Base-by-base conservation (phyloP, 805 yeast species). In the Clavispora santaluciae region DNA sequence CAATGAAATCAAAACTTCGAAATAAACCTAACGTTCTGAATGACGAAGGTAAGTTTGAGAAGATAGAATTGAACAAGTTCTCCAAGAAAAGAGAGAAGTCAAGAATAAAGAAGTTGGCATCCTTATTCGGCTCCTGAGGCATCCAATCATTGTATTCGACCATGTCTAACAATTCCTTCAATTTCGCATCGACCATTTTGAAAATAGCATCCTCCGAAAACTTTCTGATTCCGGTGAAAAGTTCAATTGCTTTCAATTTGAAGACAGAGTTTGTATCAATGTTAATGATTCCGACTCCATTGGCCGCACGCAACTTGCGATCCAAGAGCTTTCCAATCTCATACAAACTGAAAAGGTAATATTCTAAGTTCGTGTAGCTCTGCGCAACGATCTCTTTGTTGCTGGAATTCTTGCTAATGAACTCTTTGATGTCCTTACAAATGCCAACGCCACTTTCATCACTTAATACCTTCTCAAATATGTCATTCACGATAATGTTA, bases 361-460 rank as follows among this genome's bases (percentile, higher is more conserved):
- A 87, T 57, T 91, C 96, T 53, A 91, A 67, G 59, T 93, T 89
- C 43, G 93, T 83, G 50, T 86, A 72, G 50, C 87, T 86, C 66
- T 93, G 98, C 0, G 96, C 83, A 21, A 88, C 76, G 50, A 88
- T 90, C 61, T 91, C 98, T 56, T 95, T 86, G 46, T 89, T 85
- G 10, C 83, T 77, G 2, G 89, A 74, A 49, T 78, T 75, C 36
- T 84, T 73, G 45, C 80, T 79, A 11, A 73, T 71, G 42, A 76
- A 72, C 36, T 86, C 76, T 44, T 81, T 78, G 30, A 69, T 61
- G 45, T 67, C 73, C 43, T 70, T 70, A 50, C 87, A 75, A 1
- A 91, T 84, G 2, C 86, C 77, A 33, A 76, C 55, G 1, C 65
- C 67, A 12, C 59, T 58, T 33, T 59, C 57, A 30, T 66, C 74